Percentiles rank a stretch among this genome's conserved stretches.
phyloP scores from a whole-genome alignment of 2,329 filamentous ascomycete species.

The Arthroderma sp. region DNA sequence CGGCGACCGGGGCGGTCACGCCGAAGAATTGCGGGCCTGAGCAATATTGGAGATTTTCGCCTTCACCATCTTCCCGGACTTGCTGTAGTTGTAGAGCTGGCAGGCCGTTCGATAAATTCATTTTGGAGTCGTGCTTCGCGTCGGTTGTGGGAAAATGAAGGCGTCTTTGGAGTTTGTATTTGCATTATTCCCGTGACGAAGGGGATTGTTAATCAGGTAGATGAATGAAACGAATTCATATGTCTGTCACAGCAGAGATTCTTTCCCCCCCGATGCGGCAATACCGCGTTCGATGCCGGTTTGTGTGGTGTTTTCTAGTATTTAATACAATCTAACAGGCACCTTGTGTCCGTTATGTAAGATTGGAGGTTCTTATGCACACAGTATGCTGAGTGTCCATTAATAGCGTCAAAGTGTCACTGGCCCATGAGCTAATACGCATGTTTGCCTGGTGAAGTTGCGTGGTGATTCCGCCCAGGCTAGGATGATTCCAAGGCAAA shows the following conservation, averaged over 20 bases:
- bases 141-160: conserved; percentile 16
- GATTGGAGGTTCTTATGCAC: too few relatives aligned
- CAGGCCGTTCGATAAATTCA: background rate
- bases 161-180: conserved; percentile 16
- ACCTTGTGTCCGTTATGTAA: too few relatives aligned
- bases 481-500: too few relatives aligned
- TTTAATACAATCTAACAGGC: too few relatives aligned
- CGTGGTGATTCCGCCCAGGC: too few relatives aligned
- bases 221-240: background rate
- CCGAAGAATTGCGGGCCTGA: conserved; percentile 30
- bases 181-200: background rate
- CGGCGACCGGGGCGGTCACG: conserved; percentile 29
- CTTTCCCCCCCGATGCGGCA: too few relatives aligned
- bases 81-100: background rate
- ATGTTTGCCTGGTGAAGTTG: too few relatives aligned
- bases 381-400: too few relatives aligned
- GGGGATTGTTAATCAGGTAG: background rate
- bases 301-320: background rate
- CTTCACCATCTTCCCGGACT: background rate
- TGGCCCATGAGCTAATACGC: too few relatives aligned
- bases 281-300: background rate
- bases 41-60: background rate
- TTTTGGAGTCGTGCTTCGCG: conserved; percentile 6
- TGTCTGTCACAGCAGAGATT: background rate
- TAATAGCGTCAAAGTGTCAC: too few relatives aligned